phyloP scores from a whole-genome alignment of 352 stramenopile genomes.

The Phytophthora tubulina region DNA sequence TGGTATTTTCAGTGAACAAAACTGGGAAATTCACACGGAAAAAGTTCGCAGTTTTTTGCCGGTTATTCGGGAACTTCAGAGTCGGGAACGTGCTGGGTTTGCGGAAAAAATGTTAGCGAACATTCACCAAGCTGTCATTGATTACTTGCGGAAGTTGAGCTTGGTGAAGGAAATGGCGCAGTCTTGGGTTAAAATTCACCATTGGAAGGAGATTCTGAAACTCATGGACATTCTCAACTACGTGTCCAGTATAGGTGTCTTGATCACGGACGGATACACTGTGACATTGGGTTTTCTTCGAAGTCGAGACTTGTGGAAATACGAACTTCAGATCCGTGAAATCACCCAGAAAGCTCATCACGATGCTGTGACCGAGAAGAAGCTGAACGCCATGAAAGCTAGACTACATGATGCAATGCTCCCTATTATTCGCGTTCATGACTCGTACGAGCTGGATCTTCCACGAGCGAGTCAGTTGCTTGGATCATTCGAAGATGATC shows the following conservation, averaged over 20 bases:
- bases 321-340: constrained; percentile 64
- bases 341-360: constrained; percentile 66
- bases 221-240: constrained; percentile 62
- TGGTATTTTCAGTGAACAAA: constrained; percentile 73
- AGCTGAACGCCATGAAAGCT: constrained; percentile 69
- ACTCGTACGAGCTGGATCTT: constrained; percentile 60
- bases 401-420: constrained; percentile 48
- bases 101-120: constrained; percentile 53
- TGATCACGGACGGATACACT: constrained; percentile 62
- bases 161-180: constrained; percentile 64
- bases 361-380: constrained; percentile 64
- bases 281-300: constrained; percentile 65
- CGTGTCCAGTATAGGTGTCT: constrained; percentile 54
- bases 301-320: constrained; percentile 58
- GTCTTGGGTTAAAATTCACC: constrained; percentile 58
- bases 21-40: constrained; percentile 55
- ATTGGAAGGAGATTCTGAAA: constrained; percentile 71
- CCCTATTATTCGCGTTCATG: constrained; percentile 53
- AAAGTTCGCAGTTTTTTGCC: constrained; percentile 50
- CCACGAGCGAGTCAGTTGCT: constrained; percentile 45
- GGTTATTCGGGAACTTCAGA: constrained; percentile 46
- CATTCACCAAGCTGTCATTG: constrained; percentile 40
- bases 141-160: constrained; percentile 59
- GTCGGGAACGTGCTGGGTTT: constrained; percentile 40
- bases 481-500: constrained; percentile 59